phyloP scores from a whole-genome alignment of 805 yeast species.

The Yarrowia sp. region DNA sequence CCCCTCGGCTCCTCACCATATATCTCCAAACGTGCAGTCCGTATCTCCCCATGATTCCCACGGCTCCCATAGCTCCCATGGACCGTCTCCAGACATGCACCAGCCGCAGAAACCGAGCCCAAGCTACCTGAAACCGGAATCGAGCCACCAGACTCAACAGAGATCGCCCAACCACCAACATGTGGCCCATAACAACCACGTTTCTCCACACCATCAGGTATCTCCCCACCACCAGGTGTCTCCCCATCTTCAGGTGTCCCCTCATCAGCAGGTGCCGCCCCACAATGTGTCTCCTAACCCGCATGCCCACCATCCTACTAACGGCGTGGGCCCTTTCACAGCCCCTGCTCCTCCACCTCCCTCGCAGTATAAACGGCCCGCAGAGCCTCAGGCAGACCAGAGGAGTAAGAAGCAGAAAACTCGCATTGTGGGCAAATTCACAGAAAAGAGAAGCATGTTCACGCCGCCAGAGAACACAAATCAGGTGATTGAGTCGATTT shows the following conservation, averaged over 20 bases:
- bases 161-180: conserved; percentile 2
- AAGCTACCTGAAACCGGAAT: neutral
- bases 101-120: conserved; percentile 1
- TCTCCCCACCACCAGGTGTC: conserved; percentile 8
- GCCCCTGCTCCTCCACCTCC: conserved; percentile 9
- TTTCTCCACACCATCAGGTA: conserved; percentile 2
- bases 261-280: conserved; percentile 5
- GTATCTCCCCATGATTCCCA: conserved; percentile 14
- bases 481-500: conserved; percentile 34
- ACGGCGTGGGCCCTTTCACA: neutral
- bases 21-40: conserved; percentile 13
- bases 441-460: conserved; percentile 9
- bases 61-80: neutral
- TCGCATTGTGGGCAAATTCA: conserved; percentile 25
- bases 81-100: conserved; percentile 10
- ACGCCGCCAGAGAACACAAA: conserved; percentile 17
- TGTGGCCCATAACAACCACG: conserved; percentile 2
- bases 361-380: conserved; percentile 2
- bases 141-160: neutral
- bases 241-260: conserved; percentile 1
- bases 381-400: neutral
- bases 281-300: neutral
- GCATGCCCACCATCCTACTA: neutral
- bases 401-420: conserved; percentile 17
- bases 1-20: neutral